A percentile compares a stretch with the other conserved stretches of the same genome.
Conservation (phyloP, 805 yeast genomes). For the Kluyveromyces nonfermentans region DNA sequence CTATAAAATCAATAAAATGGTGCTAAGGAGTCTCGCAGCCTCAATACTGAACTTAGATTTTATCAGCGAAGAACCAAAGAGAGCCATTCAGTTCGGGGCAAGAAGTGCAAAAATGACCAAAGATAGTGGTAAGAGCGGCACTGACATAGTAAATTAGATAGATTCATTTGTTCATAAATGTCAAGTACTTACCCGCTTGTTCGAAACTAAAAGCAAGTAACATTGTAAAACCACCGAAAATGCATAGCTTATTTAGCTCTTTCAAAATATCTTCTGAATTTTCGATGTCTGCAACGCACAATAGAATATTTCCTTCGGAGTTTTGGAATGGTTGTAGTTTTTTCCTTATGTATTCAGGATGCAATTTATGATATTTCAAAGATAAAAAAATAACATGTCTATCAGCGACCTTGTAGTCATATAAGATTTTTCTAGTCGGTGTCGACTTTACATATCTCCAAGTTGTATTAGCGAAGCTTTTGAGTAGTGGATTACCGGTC, state of each 20-base stretch:
- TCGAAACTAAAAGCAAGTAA: slow-evolving; percentile 38
- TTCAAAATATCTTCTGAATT: slow-evolving; percentile 38
- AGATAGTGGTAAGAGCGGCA: slow-evolving; percentile 67
- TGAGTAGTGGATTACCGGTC: slow-evolving; percentile 61
- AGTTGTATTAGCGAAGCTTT: slow-evolving; percentile 43
- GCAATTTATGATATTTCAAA: slow-evolving; percentile 62
- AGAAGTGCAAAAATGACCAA: slow-evolving; percentile 88
- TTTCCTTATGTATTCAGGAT: slow-evolving; percentile 63
- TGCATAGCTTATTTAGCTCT: slow-evolving; percentile 33
- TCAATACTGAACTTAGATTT: slow-evolving; percentile 36
- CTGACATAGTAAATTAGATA: slow-evolving; percentile 36
- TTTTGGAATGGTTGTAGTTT: slow-evolving; percentile 37
- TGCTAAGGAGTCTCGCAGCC: slow-evolving; percentile 55
- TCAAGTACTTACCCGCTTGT: slow-evolving; percentile 42
- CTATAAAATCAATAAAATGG: slow-evolving; percentile 40
- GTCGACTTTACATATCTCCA: slow-evolving; percentile 37
- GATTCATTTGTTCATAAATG: slow-evolving; percentile 21
- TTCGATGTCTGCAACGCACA: slow-evolving; percentile 59
- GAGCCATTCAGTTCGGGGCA: slow-evolving; percentile 97
- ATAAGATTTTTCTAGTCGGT: slow-evolving; percentile 35
- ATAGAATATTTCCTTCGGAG: slow-evolving; percentile 41
- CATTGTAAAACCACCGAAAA: slow-evolving; percentile 34
- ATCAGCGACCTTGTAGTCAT: slow-evolving; percentile 57
- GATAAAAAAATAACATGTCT: slow-evolving; percentile 52
- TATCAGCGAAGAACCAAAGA: slow-evolving; percentile 67